Percentiles rank a stretch among this genome's conserved stretches.
Conservation (phyloP, 73 alveolate species). For the Durusdinium trenchii region DNA sequence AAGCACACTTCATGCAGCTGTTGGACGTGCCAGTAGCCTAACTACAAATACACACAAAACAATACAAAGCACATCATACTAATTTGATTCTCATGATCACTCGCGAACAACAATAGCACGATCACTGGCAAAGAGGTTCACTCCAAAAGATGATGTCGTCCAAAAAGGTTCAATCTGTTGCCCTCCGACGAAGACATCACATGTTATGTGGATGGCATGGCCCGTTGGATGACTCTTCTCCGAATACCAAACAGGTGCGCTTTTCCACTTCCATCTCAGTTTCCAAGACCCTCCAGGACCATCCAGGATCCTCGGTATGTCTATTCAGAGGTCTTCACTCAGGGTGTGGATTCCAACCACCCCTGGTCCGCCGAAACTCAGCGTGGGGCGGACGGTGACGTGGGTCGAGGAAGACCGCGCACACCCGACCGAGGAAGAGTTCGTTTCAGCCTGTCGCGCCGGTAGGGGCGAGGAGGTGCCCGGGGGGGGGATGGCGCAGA, state of each 20-base stretch:
- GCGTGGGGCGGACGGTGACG: background rate
- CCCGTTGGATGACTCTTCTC: background rate
- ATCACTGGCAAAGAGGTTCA: too few species aligned
- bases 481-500: too few species aligned
- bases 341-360: background rate
- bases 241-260: background rate
- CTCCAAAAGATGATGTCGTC: too few species aligned
- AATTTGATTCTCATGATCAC: background rate
- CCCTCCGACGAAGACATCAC: too few species aligned
- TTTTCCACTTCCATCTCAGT: background rate
- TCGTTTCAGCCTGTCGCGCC: constrained; percentile 83
- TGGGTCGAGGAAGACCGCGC: background rate
- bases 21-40: too few species aligned
- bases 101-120: background rate
- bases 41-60: background rate
- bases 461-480: constrained; percentile 77
- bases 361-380: background rate
- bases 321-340: background rate
- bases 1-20: too few species aligned
- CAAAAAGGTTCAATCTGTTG: too few species aligned
- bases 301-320: background rate
- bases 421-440: constrained; percentile 52
- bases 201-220: too few species aligned
- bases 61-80: background rate
- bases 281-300: background rate